These are phyloP conservation scores for Crithidia expoeki DNA, from an alignment of 208 protist genomes.

Conservation along the genomic window DNA sequence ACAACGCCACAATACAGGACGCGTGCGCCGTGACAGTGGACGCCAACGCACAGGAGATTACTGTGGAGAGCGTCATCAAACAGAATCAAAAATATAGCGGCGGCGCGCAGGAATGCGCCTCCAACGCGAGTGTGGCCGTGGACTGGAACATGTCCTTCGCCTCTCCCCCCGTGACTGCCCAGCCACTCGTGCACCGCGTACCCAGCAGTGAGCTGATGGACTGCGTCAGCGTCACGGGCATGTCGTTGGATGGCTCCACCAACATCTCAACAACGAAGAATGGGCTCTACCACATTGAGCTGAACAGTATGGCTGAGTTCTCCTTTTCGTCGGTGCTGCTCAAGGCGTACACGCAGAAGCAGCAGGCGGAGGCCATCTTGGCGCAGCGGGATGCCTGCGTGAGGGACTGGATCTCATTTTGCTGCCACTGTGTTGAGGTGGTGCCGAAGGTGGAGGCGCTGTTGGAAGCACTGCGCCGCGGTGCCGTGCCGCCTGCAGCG, in stretches of 20 bases:
- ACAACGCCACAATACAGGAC: slow-evolving; percentile 19
- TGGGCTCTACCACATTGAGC: slow-evolving; percentile 22
- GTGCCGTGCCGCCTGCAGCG: slow-evolving; percentile 16
- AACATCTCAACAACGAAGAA: slow-evolving; percentile 3
- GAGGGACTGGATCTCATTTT: slow-evolving; percentile 43
- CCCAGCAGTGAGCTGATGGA: slow-evolving; percentile 26
- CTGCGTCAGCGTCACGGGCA: slow-evolving; percentile 17
- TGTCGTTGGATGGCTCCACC: background rate
- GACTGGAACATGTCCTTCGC: slow-evolving; percentile 22
- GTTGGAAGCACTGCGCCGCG: slow-evolving; percentile 34
- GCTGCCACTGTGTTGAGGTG: slow-evolving; percentile 41
- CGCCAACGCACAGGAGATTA: slow-evolving; percentile 5
- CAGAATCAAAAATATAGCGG: background rate
- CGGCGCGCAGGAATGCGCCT: background rate
- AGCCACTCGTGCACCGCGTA: background rate
- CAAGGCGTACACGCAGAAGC: slow-evolving; percentile 2
- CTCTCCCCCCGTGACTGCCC: background rate
- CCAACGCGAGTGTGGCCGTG: background rate
- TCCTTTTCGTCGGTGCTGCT: slow-evolving; percentile 28
- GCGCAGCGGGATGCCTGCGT: slow-evolving; percentile 26
- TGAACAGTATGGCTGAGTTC: slow-evolving; percentile 25
- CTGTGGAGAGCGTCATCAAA: slow-evolving; percentile 10
- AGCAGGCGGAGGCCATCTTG: background rate
- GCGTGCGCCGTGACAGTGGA: slow-evolving; percentile 26
- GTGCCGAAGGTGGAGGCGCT: slow-evolving; percentile 32